phyloP scores from a whole-genome alignment of 257 asterid genomes.

The Nicotiana knightiana region DNA sequence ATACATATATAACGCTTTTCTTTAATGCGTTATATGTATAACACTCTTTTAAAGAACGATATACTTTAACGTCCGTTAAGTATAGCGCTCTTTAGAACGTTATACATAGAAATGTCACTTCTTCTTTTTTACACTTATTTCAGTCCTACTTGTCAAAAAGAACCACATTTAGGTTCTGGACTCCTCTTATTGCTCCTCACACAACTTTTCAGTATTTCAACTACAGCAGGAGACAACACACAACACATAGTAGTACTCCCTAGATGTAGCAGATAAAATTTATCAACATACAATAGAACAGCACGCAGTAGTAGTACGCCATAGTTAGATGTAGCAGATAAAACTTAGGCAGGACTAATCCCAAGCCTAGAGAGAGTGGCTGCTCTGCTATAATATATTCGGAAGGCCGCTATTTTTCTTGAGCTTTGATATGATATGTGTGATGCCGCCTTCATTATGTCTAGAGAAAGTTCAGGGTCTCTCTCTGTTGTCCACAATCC shows the following conservation, averaged over 20 bases:
- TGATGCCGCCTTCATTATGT: not conserved
- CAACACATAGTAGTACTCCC: not conserved
- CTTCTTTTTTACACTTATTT: no score
- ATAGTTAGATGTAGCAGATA: not conserved
- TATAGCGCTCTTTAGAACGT: no score
- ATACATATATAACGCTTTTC: no score
- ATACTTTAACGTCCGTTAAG: no score
- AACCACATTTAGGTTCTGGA: no score
- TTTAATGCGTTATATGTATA: no score
- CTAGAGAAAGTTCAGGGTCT: not conserved
- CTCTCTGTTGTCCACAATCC: slow-evolving; percentile 7
- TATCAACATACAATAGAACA: no score
- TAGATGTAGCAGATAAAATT: not conserved
- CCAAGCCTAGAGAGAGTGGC: not conserved
- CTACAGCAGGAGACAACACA: not conserved
- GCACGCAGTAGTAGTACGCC: no score
- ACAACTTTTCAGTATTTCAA: not conserved
- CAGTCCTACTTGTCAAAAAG: no score
- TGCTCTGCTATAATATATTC: not conserved
- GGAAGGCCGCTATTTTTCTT: not conserved
- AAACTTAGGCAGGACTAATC: not conserved
- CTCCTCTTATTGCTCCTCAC: not conserved
- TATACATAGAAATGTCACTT: no score
- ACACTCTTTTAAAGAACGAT: no score
- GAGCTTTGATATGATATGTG: slow-evolving; percentile 1